Conservation (phyloP, 441 rosid genomes). For the Erodium moschatum region DNA sequence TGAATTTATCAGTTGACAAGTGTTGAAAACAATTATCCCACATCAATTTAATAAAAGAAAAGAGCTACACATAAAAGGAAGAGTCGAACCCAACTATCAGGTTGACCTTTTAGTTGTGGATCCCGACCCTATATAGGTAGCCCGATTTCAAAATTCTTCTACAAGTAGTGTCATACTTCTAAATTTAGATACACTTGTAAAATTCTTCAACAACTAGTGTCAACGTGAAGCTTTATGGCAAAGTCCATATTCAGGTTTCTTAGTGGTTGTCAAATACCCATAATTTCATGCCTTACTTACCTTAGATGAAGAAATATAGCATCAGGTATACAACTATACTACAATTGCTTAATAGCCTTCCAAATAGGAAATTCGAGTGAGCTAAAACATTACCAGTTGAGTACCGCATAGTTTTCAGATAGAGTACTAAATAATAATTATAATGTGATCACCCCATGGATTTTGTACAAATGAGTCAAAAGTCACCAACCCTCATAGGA, state of each 20-base stretch:
- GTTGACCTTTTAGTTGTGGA: neutral
- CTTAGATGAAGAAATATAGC: neutral
- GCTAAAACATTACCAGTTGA: conserved; percentile 3
- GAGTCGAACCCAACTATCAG: neutral
- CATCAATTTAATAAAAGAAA: neutral
- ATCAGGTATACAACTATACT: neutral
- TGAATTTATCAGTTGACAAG: neutral
- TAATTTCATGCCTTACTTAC: neutral
- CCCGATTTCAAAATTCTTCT: neutral
- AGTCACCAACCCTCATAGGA: neutral
- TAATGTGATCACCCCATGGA: neutral
- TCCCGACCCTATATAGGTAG: neutral
- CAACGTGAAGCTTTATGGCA: neutral
- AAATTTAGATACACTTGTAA: neutral
- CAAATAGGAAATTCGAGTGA: neutral
- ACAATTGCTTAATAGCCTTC: neutral
- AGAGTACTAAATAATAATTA: neutral
- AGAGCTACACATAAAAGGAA: neutral
- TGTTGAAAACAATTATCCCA: neutral
- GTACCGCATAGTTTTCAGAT: neutral
- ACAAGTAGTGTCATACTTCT: neutral
- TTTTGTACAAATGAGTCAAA: conserved; percentile 1
- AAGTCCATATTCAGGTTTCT: neutral
- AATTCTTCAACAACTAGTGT: too few relatives aligned
- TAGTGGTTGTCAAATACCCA: conserved; percentile 1